phyloP scores from a whole-genome alignment of 768 basidiomycete genomes.

The Tricholoma hemisulphureum region DNA sequence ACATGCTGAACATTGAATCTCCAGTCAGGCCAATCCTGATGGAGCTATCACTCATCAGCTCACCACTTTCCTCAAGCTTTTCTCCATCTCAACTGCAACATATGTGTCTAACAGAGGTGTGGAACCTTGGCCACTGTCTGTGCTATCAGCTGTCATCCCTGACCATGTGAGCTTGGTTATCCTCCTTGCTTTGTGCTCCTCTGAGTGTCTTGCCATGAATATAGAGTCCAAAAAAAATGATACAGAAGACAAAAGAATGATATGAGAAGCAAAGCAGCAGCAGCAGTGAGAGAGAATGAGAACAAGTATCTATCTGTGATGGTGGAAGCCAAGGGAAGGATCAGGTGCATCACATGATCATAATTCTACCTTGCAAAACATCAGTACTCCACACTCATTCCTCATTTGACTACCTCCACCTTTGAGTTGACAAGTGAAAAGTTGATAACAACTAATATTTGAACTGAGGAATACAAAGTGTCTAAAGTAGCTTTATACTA shows the following conservation, averaged over 20 bases:
- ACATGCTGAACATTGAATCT: not conserved
- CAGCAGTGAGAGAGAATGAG: not conserved
- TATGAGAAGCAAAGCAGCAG: not conserved
- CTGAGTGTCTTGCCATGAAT: not conserved
- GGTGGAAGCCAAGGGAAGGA: not conserved
- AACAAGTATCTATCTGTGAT: not conserved
- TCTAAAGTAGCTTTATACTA: too few species aligned
- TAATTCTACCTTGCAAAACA: not conserved
- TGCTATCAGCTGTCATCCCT: not conserved
- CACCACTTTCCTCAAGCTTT: not conserved
- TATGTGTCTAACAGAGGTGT: not conserved
- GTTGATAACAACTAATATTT: too few species aligned
- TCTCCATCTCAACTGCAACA: not conserved
- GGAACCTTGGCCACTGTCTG: not conserved
- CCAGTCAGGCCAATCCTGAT: not conserved
- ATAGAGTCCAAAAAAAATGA: not conserved
- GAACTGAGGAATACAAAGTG: too few species aligned
- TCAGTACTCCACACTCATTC: not conserved
- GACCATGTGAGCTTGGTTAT: not conserved
- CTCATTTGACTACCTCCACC: not conserved
- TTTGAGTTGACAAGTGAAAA: too few species aligned
- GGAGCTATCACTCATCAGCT: not conserved
- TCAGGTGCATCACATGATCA: not conserved
- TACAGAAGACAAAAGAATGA: not conserved
- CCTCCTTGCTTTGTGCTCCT: not conserved